Conservation (phyloP, 2,329 filamentous ascomycete species). For the Dactylonectria estremocensis region DNA sequence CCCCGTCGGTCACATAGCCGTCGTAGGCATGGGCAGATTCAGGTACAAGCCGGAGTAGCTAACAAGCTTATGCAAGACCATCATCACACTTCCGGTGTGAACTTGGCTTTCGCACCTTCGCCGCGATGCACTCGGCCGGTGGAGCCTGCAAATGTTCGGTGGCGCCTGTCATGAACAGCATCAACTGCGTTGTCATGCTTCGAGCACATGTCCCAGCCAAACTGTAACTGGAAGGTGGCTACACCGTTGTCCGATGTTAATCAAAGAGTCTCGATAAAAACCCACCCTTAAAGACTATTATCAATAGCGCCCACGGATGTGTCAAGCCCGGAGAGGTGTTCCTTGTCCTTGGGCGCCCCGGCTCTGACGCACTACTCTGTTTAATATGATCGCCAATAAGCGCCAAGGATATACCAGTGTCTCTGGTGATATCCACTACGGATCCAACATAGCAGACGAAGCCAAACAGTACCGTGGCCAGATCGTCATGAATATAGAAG, state of each 20-base stretch:
- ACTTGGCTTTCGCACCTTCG: no score
- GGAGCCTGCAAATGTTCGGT: no score
- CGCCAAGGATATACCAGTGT: constrained; percentile 73
- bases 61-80: no score
- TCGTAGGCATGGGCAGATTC: no score
- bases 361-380: constrained; percentile 78
- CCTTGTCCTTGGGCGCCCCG: constrained; percentile 77
- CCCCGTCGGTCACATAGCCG: no score
- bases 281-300: constrained; percentile 74
- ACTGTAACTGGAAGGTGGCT: no score
- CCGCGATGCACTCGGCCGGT: no score
- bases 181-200: no score
- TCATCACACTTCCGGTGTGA: no score
- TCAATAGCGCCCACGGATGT: constrained; percentile 77
- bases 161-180: no score
- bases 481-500: constrained; percentile 80
- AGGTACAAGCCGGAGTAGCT: no score
- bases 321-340: constrained; percentile 83
- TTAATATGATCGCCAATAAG: constrained; percentile 79
- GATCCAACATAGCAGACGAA: constrained; percentile 64
- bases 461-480: constrained; percentile 68
- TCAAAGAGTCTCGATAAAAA: constrained; percentile 68
- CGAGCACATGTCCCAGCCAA: no score
- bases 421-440: constrained; percentile 72
- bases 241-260: constrained; percentile 62